These are phyloP conservation scores for Rhizopus delemar DNA, from an alignment of 371 early-diverging fungal genomes.

Conservation along the genomic window DNA sequence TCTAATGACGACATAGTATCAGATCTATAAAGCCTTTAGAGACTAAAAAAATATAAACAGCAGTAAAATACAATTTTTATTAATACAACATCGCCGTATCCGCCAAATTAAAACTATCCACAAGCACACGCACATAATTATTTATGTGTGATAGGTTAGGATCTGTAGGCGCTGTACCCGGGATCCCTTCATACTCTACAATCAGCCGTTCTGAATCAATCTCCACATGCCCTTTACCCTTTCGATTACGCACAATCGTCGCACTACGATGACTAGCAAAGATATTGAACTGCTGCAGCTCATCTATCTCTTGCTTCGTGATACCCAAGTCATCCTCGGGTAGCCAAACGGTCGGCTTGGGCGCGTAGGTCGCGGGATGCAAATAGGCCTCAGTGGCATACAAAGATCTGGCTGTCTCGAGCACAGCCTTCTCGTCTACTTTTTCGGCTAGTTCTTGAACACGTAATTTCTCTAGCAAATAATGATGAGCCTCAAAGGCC, in stretches of 20 bases:
- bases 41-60: no score
- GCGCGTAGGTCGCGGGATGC: constrained; percentile 27
- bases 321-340: constrained; percentile 40
- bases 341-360: constrained; percentile 32
- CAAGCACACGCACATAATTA: constrained; percentile 26
- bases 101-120: constrained; percentile 27
- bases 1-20: no score
- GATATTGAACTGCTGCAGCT: constrained; percentile 19
- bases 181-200: constrained; percentile 18
- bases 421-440: not conserved
- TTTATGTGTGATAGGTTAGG: constrained; percentile 19
- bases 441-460: constrained; percentile 6
- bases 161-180: constrained; percentile 19
- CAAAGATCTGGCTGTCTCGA: constrained; percentile 12
- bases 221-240: constrained; percentile 27
- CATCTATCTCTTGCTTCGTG: constrained; percentile 19
- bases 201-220: constrained; percentile 30
- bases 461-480: constrained; percentile 8
- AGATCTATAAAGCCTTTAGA: no score
- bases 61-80: not conserved
- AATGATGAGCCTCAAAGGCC: constrained; percentile 19
- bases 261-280: constrained; percentile 23
- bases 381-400: constrained; percentile 28
- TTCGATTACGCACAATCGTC: constrained; percentile 22
- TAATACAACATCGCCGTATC: constrained; percentile 21